Evolutionary conservation across 2,329 filamentous ascomycete species (phyloP), one percentile per base, ranked within the genome.

Genomic region (Didymella segeticola): DNA sequence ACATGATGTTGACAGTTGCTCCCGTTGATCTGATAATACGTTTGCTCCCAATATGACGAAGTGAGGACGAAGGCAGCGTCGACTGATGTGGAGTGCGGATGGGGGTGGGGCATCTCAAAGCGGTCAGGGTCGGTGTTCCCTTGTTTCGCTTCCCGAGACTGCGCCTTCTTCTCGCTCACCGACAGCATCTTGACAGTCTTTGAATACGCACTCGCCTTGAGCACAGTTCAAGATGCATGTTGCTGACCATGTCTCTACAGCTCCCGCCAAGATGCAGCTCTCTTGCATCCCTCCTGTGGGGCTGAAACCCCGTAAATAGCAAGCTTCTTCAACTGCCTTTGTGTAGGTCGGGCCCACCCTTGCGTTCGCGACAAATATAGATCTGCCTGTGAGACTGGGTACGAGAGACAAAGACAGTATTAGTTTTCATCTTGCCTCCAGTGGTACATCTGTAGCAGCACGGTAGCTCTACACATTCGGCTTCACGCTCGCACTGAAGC

Each of bases 151-250:
- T 5, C 39, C 51, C 39, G 51, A 33, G n/a, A 22, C 51, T 53
- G 38, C 51, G 51, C 51, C 51, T 39, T 29, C 51, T 33, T 43
- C 25, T 53, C 51, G 51, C 43, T 53, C 51, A 53, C 51, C 43
- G 51, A 53, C 51, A 38, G n/a, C 31, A 19, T 26, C 31, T 31
- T 26, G 14, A 33, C 15, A 26, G 22, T 20, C 39, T 23, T 19
- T 7, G 7, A 30, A 4, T 43, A 43, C 38, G 6, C 23, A n/a
- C 5, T n/a, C 15, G 14, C 29, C 26, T 25, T 14, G 7, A 33
- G 14, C 10, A 15, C 15, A 19, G 8, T 14, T n/a, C 22, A 23
- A 11, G n/a, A 8, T 45, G 17, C 33, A 34, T 33, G 2, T 4
- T 2, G 1, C 33, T 14, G 31, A 17, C 5, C 12, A 11, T 10